phyloP scores from a whole-genome alignment of 192 early-diverging fungal species.

The Linderina pennispora region DNA sequence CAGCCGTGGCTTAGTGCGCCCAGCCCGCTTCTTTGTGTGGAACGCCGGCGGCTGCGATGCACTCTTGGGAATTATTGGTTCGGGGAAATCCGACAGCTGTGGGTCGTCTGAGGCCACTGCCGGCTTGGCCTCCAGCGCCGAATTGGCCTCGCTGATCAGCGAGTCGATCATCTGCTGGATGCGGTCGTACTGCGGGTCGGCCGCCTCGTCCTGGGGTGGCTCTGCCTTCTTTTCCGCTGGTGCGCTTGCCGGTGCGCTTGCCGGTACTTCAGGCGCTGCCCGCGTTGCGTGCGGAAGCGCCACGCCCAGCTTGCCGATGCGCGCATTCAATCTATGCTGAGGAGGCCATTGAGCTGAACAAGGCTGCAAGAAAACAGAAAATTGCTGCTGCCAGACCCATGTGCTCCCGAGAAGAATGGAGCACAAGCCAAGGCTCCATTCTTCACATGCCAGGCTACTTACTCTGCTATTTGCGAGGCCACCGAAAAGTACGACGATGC shows the following conservation, averaged over 20 bases:
- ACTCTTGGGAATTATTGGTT: no score
- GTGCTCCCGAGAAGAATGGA: no score
- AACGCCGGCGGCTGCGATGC: constrained; percentile 2
- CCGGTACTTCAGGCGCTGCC: no score
- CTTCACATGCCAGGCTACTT: no score
- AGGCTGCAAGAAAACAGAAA: neutral
- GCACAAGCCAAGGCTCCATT: no score
- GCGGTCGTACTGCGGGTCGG: constrained; percentile 37
- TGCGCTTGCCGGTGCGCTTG: neutral
- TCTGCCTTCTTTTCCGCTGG: constrained; percentile 10
- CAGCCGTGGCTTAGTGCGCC: neutral
- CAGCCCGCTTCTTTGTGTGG: neutral
- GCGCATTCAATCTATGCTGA: constrained; percentile 38
- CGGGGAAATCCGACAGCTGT: constrained; percentile 7
- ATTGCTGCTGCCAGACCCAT: neutral
- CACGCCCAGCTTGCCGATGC: constrained; percentile 20
- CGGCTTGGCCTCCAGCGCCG: constrained; percentile 30
- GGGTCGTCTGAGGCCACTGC: constrained; percentile 1
- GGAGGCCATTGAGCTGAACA: no score
- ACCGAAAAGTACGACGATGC: constrained; percentile 44
- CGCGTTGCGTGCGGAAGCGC: neutral
- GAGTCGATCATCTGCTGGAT: constrained; percentile 44
- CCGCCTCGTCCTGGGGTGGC: no score
- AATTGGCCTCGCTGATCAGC: constrained; percentile 39
- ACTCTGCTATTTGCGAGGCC: constrained; percentile 47